Evolutionary conservation across 2,329 filamentous ascomycete species (phyloP), one percentile per base, ranked within the genome.

Genomic region (Penicillium sp.): DNA sequence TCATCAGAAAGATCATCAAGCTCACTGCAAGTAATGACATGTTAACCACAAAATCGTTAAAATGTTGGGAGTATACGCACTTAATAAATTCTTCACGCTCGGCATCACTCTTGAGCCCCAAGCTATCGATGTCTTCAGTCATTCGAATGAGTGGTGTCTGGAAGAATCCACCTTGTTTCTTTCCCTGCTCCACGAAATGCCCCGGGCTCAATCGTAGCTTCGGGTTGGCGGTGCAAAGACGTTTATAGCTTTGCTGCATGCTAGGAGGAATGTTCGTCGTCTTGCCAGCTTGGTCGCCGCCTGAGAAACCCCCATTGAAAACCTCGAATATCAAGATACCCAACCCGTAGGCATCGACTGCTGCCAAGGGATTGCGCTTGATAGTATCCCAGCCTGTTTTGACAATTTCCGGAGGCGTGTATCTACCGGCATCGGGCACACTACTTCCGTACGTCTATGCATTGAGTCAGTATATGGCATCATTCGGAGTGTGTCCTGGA

Each of bases 231-330:
- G 94, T 94, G 58, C 93, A 86, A 0, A 99, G 83, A 55, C 93
- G 86, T 75, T 93, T 96, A 76, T 97, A 99, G 69, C 89, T 91
- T 42, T 90, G 85, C 55, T 96, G 91, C 91, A 99, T 97, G 55
- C 81, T 87, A 1, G 90, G 86, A 1, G 94, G 93, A 47, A 99
- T 86, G 66, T 86, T 89, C 69, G 93, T 96, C 17, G 91, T 91
- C 71, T 93, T 91, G 12, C 89, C 88, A 43, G 91, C 85, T 74
- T 96, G 91, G 59, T 96, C 91, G 36, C 82, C 79, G 9, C 89
- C 88, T 6, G 79, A 81, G 70, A 91, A 96, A 65, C 86, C 85
- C 48, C 92, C 91, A 73, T 96, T 97, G 77, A 97, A 99, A 1
- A 90, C 89, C 73, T 99, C 94, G 61, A 88, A 93, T 31, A 97